Base-by-base conservation (phyloP, 345 rosid species). In the Hibiscus syriacus region DNA sequence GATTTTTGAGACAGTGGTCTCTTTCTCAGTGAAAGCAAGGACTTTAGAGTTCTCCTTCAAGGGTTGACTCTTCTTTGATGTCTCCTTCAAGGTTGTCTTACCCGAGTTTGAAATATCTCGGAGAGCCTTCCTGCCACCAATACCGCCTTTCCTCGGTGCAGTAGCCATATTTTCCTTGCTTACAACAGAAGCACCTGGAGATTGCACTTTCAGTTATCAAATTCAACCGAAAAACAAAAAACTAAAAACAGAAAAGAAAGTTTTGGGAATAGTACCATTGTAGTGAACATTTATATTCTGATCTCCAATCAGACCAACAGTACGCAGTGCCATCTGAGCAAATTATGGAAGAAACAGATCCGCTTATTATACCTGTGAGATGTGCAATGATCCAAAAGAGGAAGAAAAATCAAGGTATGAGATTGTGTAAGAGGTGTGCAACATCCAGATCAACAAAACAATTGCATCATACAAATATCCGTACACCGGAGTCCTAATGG, bases 41-140 rank as follows among this genome's bases (percentile, higher is more conserved):
- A 53, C 19, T 36, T 62, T 70, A 22, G 80, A 63, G 36, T 55
- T 77, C 66, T 54, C 80, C 71, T 78, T 80, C n/a, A n/a, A n/a
- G n/a, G n/a, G n/a, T n/a, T n/a, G n/a, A n/a, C n/a, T n/a, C n/a
- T n/a, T n/a, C n/a, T n/a, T n/a, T n/a, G n/a, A n/a, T n/a, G n/a
- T n/a, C n/a, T n/a, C n/a, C 67, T 81, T 81, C 11, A 78, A 60
- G 13, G 77, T 59, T 55, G 74, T 66, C 14, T 72, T 72, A 68
- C 78, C 66, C 12, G 87, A 80, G 63, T 87, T 87, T 13, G 92
- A 87, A 70, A 87, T 62, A 60, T 87, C 89, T 45, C 92, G 82
- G 12, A 87, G 92, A 0, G 89, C 86, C 55, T 74, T 87, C 78
- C 92, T 80, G 65, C 83, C 83, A 12, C 79, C 55, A 20, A 52